phyloP scores from a whole-genome alignment of 192 early-diverging fungal species.

The Coemansia sp. region DNA sequence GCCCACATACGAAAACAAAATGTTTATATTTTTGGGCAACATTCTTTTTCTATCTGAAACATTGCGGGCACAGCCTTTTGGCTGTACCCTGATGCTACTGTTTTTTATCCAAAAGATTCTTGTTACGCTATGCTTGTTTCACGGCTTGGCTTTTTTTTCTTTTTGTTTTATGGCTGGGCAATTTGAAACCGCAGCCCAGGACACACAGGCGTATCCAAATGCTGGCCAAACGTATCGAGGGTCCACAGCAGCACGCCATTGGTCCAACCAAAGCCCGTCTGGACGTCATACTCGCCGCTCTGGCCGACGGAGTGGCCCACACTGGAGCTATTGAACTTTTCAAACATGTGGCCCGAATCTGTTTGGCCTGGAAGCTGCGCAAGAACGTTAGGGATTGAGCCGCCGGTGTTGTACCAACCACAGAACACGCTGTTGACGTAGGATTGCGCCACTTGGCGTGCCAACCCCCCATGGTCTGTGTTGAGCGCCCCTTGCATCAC shows the following conservation, averaged over 20 bases:
- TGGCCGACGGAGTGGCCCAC: constrained; percentile 57
- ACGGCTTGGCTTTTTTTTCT: too few relatives aligned
- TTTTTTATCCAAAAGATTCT: too few relatives aligned
- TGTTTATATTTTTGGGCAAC: too few relatives aligned
- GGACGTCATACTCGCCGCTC: constrained; percentile 70
- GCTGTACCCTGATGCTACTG: too few relatives aligned
- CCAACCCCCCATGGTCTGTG: constrained; percentile 12
- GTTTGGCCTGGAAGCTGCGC: constrained; percentile 31
- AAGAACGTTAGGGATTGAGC: constrained; percentile 55
- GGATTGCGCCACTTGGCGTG: constrained; percentile 50
- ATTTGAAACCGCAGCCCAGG: constrained; percentile 11
- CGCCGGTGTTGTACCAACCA: constrained; percentile 69
- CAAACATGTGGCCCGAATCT: constrained; percentile 72
- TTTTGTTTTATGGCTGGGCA: too few relatives aligned
- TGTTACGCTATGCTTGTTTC: too few relatives aligned
- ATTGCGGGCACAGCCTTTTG: too few relatives aligned
- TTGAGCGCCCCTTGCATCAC: constrained; percentile 54
- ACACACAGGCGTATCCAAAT: constrained; percentile 24
- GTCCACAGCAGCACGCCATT: constrained; percentile 71
- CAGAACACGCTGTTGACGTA: constrained; percentile 63
- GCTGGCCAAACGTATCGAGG: constrained; percentile 50
- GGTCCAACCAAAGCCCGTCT: constrained; percentile 77
- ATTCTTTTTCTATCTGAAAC: too few relatives aligned
- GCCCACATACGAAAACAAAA: too few relatives aligned
- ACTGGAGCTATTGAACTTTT: constrained; percentile 64